Evolutionary conservation across 2,329 filamentous ascomycete genomes (phyloP).

Genomic region (Annulohypoxylon truncatum): DNA sequence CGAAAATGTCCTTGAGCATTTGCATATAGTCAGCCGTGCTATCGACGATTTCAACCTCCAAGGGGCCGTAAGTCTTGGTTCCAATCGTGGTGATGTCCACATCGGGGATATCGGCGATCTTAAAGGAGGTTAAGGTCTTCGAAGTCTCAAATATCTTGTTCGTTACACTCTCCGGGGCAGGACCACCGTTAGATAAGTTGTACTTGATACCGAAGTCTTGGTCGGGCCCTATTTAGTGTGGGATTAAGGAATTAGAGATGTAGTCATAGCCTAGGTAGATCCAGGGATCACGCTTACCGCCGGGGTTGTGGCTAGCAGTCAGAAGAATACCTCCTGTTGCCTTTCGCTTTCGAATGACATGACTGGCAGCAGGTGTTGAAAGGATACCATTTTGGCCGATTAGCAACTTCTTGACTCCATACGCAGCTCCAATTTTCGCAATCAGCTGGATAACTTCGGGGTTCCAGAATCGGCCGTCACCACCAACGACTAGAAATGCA

Average conservation of each 20-base stretch:
- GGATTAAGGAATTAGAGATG: slow-evolving; percentile 26
- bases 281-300: slow-evolving; percentile 70
- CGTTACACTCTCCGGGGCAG: slow-evolving; percentile 94
- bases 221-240: slow-evolving; percentile 73
- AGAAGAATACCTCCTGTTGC: slow-evolving; percentile 96
- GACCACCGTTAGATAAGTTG: slow-evolving; percentile 95
- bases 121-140: slow-evolving; percentile 91
- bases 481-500: slow-evolving; percentile 93
- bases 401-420: slow-evolving; percentile 98
- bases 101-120: slow-evolving; percentile 87
- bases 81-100: slow-evolving; percentile 87
- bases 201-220: slow-evolving; percentile 99
- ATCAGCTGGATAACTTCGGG: slow-evolving; percentile 96
- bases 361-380: slow-evolving; percentile 94
- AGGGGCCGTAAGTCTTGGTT: slow-evolving; percentile 81
- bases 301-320: slow-evolving; percentile 98
- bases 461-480: slow-evolving; percentile 97
- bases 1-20: slow-evolving; percentile 99
- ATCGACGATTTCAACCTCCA: slow-evolving; percentile 96
- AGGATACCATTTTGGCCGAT: slow-evolving; percentile 97
- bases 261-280: background rate
- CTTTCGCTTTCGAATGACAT: slow-evolving; percentile 93
- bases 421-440: slow-evolving; percentile 95
- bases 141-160: slow-evolving; percentile 97
- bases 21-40: slow-evolving; percentile 90